Evolutionary conservation across 768 basidiomycete genomes (phyloP), one percentile per base, ranked within the genome.

Genomic region (Amanita pseudoporphyria): DNA sequence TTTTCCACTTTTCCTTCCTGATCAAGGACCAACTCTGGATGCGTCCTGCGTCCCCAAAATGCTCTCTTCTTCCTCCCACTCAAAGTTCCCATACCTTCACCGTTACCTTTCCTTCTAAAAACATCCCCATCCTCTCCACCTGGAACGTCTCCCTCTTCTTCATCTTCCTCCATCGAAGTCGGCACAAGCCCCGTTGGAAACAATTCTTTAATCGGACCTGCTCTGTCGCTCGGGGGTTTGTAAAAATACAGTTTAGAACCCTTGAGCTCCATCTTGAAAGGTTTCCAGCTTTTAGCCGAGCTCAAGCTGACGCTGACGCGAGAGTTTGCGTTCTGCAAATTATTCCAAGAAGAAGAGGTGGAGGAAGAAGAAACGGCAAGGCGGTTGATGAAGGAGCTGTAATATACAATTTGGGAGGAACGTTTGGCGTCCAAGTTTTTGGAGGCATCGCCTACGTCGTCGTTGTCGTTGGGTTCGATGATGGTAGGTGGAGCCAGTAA

Each of bases 221-320:
- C 68, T 49, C 81, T 70, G 54, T 93, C 90, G 24, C 73, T 70
- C 0, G 90, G 87, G 0, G 87, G 80, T 58, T 93, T 94, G 62
- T 87, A 91, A 58, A 93, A 86, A 62, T 86, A 84, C 43, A 94
- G 57, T 62, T 93, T 93, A 10, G 84, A 78, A 5, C 90, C 91
- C 59, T 87, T 84, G 22, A 94, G 67, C 56, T 89, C 84, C 39
- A 84, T 73, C 62, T 92, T 91, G 69, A 77, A 88, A 4, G 87
- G 79, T 61, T 92, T 93, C 91, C 91, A 94, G 0, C 80, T 80
- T 56, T 89, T 89, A 0, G 74, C 62, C 1, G 81, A 64, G 1
- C 72, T 53, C 28, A 65, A 54, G 35, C 68, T 65, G 6, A 57
- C 56, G 14, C 14, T 43, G 41, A n/a, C 16, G 41, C 9, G n/a